Evolutionary conservation across 73 alveolate genomes (phyloP), one percentile per base, ranked within the genome.

Genomic region (Diophrys appendiculata): DNA sequence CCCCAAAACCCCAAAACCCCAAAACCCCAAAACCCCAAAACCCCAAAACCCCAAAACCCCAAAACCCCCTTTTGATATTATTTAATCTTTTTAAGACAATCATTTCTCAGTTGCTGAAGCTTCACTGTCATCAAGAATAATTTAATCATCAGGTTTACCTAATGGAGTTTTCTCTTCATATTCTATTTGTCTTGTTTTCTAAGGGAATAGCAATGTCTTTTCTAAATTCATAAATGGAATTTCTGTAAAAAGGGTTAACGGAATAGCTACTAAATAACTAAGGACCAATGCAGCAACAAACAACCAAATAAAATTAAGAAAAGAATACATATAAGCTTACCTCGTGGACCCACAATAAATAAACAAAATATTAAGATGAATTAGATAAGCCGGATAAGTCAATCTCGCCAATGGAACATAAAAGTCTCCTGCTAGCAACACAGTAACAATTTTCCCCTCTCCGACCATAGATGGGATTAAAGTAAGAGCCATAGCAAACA

Each of bases 391-490:
- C 22, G 80, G 22, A 35, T 64, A 84, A 33, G 80, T 84, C 23
- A 84, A 72, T 77, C 92, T 77, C 8, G 88, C 83, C 0, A 76
- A 31, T 18, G 86, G 88, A 1, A 72, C 76, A 68, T 77, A 77
- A 29, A 68, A 3, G 1, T 60, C 70, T 30, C 73, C 75, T 0
- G 82, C 68, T 11, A 83, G 77, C 18, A 77, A 0, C 32, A 29
- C 8, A n/a, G 35, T 76, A 53, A 83, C 52, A 25, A 43, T 29
- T 14, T 54, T 64, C 2, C 33, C 53, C 27, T 65, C 27, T 1
- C 91, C 91, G 0, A 65, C 68, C 18, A 35, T 64, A 56, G 73
- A 1, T 23, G 91, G 91, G 34, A 69, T 31, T 29, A 83, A 31
- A 2, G 77, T 3, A 0, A 75, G 14, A 3, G 65, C 83, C 53